phyloP scores from a whole-genome alignment of 2,329 filamentous ascomycete species.

The Colletotrichum salicis region DNA sequence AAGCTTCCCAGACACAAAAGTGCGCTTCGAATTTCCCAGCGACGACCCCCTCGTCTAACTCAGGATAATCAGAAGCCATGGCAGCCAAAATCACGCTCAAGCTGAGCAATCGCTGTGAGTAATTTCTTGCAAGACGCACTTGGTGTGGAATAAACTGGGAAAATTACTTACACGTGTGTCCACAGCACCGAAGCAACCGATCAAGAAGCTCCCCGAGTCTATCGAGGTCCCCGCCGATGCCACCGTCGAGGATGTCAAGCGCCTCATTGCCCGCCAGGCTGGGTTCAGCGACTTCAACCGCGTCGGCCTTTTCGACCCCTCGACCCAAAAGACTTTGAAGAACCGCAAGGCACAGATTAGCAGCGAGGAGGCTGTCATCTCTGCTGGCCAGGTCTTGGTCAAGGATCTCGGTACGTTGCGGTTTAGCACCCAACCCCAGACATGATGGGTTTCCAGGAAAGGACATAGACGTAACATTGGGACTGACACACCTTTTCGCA shows the following conservation, averaged over 20 bases:
- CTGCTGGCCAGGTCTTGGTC: constrained; percentile 74
- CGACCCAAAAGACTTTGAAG: constrained; percentile 71
- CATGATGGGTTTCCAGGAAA: not conserved
- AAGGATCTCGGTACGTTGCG: constrained; percentile 84
- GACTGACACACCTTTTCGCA: constrained; percentile 4
- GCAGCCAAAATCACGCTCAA: constrained; percentile 50
- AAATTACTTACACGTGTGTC: constrained; percentile 22
- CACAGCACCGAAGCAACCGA: constrained; percentile 58
- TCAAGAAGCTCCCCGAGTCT: constrained; percentile 64
- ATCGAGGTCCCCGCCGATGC: constrained; percentile 61
- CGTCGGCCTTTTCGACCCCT: constrained; percentile 70
- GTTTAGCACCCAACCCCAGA: not conserved
- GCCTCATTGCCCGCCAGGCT: constrained; percentile 60
- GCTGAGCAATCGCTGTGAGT: constrained; percentile 54
- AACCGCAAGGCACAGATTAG: constrained; percentile 66
- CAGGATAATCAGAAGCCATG: constrained; percentile 37
- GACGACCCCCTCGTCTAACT: not conserved
- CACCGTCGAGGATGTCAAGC: constrained; percentile 71
- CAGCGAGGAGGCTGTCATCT: constrained; percentile 59
- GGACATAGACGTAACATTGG: not conserved
- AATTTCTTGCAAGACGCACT: not conserved
- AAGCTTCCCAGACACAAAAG: constrained; percentile 11
- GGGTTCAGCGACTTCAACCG: constrained; percentile 68
- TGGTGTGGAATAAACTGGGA: not conserved
- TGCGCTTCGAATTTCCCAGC: not conserved